Base-by-base conservation (phyloP, 1,139 yeast species). In the Lodderomyces pseudojiufengensis region DNA sequence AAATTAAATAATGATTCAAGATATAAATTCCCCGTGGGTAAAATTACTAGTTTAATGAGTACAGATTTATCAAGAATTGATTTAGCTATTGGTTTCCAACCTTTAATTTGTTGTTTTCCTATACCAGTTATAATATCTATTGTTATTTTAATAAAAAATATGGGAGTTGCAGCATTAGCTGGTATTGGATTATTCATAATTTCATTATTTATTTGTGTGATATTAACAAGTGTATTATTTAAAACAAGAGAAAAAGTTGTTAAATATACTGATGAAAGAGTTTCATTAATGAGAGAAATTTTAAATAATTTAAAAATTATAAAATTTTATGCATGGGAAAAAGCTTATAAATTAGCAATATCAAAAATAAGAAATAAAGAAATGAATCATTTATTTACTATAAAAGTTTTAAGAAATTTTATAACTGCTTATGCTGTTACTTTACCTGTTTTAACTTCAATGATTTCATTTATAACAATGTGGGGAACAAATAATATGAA, bases 301-400 rank as follows among this genome's bases (percentile, higher is more conserved):
- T 59, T 70, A 42, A 56, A 54, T 37, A 63, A 68, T 48, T 53
- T 70, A 43, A 70, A 69, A 44, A 55, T 69, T 29, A 68, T 70
- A 45, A 70, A 70, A 51, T 70, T 62, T 38, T 70, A 68, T 42
- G 73, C 75, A 21, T 70, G 76, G 76, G 76, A 70, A 52, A 31
- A 57, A 43, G 73, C 75, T 24, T 70, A 70, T 52, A 63, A 62
- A 48, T 42, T 54, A 33, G 55, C 58, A 39, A 59, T 70, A 32
- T 54, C 63, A 22, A 50, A 57, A 18, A 60, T 62, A 10, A 57
- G 76, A 47, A 57, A 55, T 31, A 47, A 52, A 24, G 75, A 70
- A 54, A 66, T 67, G 73, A 56, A 52, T 38, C 52, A 61, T 40
- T 54, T 70, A 37, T 68, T 66, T 46, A 61, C 63, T n/a, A 68